A percentile compares a stretch with the other conserved stretches of the same genome.
phyloP scores from a whole-genome alignment of 2,329 filamentous ascomycete species.

The Cladosporium colombiae region DNA sequence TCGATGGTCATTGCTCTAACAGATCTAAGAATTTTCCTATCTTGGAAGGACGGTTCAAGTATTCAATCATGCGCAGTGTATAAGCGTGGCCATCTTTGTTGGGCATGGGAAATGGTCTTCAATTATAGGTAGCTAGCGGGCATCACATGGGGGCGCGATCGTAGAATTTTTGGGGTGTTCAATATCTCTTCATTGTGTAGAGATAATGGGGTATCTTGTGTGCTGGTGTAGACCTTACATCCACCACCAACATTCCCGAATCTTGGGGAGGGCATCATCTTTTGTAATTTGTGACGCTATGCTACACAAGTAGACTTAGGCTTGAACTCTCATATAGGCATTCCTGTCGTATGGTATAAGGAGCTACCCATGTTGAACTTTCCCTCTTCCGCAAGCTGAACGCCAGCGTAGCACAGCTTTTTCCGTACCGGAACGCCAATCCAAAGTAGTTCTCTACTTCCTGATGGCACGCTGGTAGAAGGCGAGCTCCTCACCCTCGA shows the following conservation, averaged over 20 bases:
- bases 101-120: background rate
- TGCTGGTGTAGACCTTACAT: background rate
- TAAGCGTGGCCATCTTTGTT: background rate
- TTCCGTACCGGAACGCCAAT: slow-evolving; percentile 18
- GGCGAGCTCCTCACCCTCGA: slow-evolving; percentile 98
- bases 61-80: background rate
- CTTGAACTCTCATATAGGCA: slow-evolving; percentile 18
- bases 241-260: background rate
- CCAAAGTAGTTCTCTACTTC: slow-evolving; percentile 68
- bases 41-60: background rate
- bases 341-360: slow-evolving; percentile 20
- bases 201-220: background rate
- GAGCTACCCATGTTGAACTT: slow-evolving; percentile 17
- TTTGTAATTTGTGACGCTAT: slow-evolving; percentile 19
- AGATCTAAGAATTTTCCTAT: background rate
- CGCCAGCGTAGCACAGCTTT: slow-evolving; percentile 16
- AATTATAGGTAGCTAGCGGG: background rate
- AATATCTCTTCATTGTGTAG: background rate
- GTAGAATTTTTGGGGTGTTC: background rate
- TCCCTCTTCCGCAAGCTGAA: slow-evolving; percentile 15
- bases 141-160: background rate
- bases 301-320: slow-evolving; percentile 17
- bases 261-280: slow-evolving; percentile 35
- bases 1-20: background rate
- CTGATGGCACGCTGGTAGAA: slow-evolving; percentile 99